Evolutionary conservation across 257 asterid species (phyloP).

Genomic region (Solanum ossicruentum): DNA sequence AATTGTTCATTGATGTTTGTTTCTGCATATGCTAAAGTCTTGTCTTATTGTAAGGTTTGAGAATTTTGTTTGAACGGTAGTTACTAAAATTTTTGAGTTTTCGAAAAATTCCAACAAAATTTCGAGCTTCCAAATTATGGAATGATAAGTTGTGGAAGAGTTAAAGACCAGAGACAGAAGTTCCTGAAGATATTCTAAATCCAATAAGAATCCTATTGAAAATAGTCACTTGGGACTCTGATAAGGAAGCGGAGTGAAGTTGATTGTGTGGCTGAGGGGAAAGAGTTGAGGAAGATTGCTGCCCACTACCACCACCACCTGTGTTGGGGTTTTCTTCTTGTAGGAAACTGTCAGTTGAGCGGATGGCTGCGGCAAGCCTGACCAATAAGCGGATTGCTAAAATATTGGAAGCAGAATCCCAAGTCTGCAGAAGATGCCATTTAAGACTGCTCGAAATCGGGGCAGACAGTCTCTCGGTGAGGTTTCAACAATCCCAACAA

Average conservation of each 20-base stretch:
- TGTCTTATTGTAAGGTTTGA: neutral
- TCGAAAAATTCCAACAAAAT: neutral
- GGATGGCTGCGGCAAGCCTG: conserved; percentile 9
- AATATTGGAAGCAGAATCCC: conserved; percentile 36
- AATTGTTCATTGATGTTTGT: neutral
- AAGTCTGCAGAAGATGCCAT: conserved; percentile 45
- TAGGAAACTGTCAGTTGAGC: neutral
- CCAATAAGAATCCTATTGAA: neutral
- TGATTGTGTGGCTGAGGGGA: neutral
- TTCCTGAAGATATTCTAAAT: neutral
- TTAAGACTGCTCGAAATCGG: conserved; percentile 33
- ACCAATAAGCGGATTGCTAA: conserved; percentile 33
- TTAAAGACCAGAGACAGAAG: neutral
- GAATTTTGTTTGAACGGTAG: conserved; percentile 4
- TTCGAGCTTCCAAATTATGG: neutral
- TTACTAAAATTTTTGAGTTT: neutral
- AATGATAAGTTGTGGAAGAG: neutral
- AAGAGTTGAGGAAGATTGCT: neutral
- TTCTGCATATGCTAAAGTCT: neutral
- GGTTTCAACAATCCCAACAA: neutral
- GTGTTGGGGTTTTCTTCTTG: neutral
- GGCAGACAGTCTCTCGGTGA: neutral
- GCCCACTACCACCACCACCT: conserved; percentile 4
- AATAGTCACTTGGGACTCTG: neutral
- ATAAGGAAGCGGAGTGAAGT: neutral